phyloP scores from a whole-genome alignment of 805 yeast genomes.

The Tetrapisispora taiwanensis region DNA sequence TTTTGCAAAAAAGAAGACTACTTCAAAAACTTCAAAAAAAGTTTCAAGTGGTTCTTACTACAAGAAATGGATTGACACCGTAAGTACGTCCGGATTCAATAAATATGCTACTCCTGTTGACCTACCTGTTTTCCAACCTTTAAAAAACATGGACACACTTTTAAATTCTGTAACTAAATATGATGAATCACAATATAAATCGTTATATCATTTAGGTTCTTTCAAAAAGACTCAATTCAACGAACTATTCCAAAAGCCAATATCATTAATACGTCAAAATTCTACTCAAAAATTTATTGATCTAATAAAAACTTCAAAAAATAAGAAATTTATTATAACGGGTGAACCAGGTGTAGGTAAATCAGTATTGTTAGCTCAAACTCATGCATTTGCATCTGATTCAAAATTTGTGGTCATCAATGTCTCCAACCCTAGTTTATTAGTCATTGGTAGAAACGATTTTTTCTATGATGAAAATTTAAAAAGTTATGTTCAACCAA shows the following conservation, averaged over 20 bases:
- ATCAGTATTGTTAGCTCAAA: slow-evolving; percentile 58
- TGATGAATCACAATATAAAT: slow-evolving; percentile 32
- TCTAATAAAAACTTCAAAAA: slow-evolving; percentile 32
- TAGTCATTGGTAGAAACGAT: slow-evolving; percentile 67
- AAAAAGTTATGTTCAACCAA: slow-evolving; percentile 61
- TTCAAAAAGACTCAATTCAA: slow-evolving; percentile 60
- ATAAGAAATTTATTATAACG: slow-evolving; percentile 44
- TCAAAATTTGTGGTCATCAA: slow-evolving; percentile 57
- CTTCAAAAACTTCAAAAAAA: slow-evolving; percentile 18
- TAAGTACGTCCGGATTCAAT: slow-evolving; percentile 23
- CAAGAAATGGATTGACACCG: slow-evolving; percentile 28
- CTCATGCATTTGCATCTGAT: slow-evolving; percentile 24
- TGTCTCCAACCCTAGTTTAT: slow-evolving; percentile 47
- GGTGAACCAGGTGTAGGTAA: slow-evolving; percentile 79
- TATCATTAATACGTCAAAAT: slow-evolving; percentile 45
- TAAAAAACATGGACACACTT: slow-evolving; percentile 2
- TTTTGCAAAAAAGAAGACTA: slow-evolving; percentile 16
- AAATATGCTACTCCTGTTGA: slow-evolving; percentile 21
- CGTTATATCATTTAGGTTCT: slow-evolving; percentile 46
- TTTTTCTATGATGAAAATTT: slow-evolving; percentile 44
- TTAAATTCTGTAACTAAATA: slow-evolving; percentile 33
- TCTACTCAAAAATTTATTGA: slow-evolving; percentile 34
- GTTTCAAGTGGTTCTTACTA: slow-evolving; percentile 24
- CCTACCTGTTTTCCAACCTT: slow-evolving; percentile 15
- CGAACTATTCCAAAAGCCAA: slow-evolving; percentile 53